phyloP scores from a whole-genome alignment of 2,329 filamentous ascomycete genomes.

The Diaporthe eres region DNA sequence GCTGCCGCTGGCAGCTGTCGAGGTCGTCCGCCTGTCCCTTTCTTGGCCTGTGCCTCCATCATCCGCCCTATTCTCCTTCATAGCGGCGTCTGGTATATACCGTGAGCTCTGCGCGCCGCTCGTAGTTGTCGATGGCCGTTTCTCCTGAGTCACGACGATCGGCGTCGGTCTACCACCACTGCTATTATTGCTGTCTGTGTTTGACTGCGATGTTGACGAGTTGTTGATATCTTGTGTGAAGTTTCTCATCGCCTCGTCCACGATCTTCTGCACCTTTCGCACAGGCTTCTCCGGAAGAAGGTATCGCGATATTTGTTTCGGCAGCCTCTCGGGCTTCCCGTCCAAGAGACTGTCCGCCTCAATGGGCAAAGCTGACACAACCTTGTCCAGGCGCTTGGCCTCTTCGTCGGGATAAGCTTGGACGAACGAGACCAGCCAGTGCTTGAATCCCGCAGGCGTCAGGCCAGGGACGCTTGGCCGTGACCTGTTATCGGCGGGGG shows the following conservation, averaged over 20 bases:
- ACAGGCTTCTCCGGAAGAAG: slow-evolving; percentile 76
- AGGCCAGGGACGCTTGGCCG: slow-evolving; percentile 74
- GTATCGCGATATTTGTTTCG: slow-evolving; percentile 81
- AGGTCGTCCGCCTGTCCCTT: slow-evolving; percentile 23
- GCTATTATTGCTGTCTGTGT: slow-evolving; percentile 3
- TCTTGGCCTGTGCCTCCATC: slow-evolving; percentile 17
- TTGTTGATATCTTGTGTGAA: slow-evolving; percentile 49
- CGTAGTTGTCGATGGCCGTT: slow-evolving; percentile 19
- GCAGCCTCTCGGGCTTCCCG: slow-evolving; percentile 79
- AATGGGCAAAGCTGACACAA: slow-evolving; percentile 80
- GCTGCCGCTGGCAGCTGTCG: slow-evolving; percentile 23
- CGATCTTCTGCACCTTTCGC: slow-evolving; percentile 67
- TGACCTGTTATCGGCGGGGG: slow-evolving; percentile 67
- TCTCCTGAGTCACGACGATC: slow-evolving; percentile 26
- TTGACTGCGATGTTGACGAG: slow-evolving; percentile 15
- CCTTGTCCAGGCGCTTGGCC: slow-evolving; percentile 76
- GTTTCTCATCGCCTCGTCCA: slow-evolving; percentile 72
- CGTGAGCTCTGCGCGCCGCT: slow-evolving; percentile 28
- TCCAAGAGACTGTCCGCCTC: slow-evolving; percentile 65
- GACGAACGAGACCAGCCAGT: slow-evolving; percentile 81
- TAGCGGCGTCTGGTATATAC: slow-evolving; percentile 32
- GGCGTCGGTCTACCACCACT: slow-evolving; percentile 28
- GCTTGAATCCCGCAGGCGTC: slow-evolving; percentile 76
- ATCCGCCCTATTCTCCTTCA: slow-evolving; percentile 28
- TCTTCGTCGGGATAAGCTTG: slow-evolving; percentile 84